A percentile compares a stretch with the other conserved stretches of the same genome.
phyloP scores from a whole-genome alignment of 2,329 filamentous ascomycete species.

The Pseudocercospora fuligena region DNA sequence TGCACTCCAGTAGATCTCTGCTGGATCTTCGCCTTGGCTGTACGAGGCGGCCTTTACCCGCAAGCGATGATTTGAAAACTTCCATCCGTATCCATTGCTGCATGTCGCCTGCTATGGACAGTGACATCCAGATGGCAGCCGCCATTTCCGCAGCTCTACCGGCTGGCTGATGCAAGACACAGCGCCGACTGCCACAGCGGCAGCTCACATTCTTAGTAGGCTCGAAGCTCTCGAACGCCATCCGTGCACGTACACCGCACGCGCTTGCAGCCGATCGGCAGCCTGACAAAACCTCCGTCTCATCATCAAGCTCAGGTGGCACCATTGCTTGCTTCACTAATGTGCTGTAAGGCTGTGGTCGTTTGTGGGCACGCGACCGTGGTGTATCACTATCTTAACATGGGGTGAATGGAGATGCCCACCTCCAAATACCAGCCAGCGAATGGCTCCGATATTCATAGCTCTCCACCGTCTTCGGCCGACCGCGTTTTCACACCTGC shows the following conservation, averaged over 20 bases:
- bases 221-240: neutral
- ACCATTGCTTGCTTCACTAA: neutral
- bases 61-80: neutral
- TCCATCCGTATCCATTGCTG: neutral
- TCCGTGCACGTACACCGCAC: neutral
- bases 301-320: neutral
- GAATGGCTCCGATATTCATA: constrained; percentile 4
- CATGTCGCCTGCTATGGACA: neutral
- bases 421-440: constrained; percentile 5
- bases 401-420: constrained; percentile 8
- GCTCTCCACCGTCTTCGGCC: constrained; percentile 11
- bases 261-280: neutral
- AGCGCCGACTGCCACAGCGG: too few species aligned
- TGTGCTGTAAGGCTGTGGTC: neutral
- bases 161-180: neutral
- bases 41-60: neutral
- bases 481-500: constrained; percentile 30
- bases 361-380: neutral
- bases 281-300: neutral
- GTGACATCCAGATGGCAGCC: neutral
- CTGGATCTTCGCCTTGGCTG: neutral
- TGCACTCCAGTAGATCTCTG: neutral
- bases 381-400: neutral
- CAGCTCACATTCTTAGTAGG: neutral
- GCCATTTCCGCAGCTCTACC: neutral